These are phyloP conservation scores for Cerioporus squamosus DNA, from an alignment of 1,284 basidiomycete genomes.

Conservation along the genomic window DNA sequence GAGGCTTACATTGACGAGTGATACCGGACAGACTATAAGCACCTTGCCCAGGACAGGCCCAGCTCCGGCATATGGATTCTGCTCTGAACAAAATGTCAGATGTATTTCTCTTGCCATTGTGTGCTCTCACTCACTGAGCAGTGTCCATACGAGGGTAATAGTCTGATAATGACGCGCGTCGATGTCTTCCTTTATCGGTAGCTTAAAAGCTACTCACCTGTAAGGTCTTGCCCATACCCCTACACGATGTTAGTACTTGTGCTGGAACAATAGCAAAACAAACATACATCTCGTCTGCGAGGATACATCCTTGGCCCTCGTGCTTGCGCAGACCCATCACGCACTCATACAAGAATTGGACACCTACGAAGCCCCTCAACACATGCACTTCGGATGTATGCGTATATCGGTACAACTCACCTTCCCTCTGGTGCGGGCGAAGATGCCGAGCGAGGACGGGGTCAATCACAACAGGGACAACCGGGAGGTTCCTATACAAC, in stretches of 20 bases:
- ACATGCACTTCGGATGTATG: neutral
- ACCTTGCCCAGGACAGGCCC: constrained; percentile 74
- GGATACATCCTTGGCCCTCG: constrained; percentile 90
- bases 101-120: neutral
- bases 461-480: constrained; percentile 93
- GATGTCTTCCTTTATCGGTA: no score
- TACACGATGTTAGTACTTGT: constrained; percentile 35
- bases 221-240: constrained; percentile 95
- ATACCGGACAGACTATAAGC: constrained; percentile 94
- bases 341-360: constrained; percentile 94
- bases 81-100: constrained; percentile 51
- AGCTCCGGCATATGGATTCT: constrained; percentile 78
- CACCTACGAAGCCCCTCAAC: constrained; percentile 46
- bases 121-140: constrained; percentile 68
- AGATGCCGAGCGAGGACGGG: constrained; percentile 81
- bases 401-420: constrained; percentile 39
- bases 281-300: constrained; percentile 95
- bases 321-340: constrained; percentile 93
- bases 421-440: constrained; percentile 92
- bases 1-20: constrained; percentile 75
- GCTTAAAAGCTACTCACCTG: constrained; percentile 48
- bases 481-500: constrained; percentile 50
- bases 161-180: constrained; percentile 51
- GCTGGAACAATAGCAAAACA: neutral
- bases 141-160: constrained; percentile 86